These are phyloP conservation scores for Cryptosporidium felis DNA, from an alignment of 169 alveolate species.

Conservation along the genomic window DNA sequence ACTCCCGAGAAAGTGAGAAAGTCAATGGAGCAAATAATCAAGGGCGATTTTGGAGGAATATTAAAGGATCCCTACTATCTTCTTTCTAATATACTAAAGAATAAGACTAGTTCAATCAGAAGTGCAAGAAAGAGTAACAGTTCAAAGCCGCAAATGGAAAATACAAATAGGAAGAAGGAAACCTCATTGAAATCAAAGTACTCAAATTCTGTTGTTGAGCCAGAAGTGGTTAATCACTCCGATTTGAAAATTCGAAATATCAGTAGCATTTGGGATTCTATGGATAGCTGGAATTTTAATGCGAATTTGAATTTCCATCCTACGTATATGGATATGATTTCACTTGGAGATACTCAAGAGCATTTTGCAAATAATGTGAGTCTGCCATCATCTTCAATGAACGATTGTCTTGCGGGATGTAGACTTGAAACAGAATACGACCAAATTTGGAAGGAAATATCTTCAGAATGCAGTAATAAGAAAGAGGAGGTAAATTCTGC, in stretches of 20 bases:
- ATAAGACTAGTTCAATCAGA: not conserved
- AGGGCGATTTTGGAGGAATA: not conserved
- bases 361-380: not conserved
- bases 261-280: conserved; percentile 30
- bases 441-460: conserved; percentile 68
- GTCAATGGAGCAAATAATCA: conserved; percentile 32
- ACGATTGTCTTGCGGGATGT: not conserved
- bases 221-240: not conserved
- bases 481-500: not conserved
- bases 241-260: not conserved
- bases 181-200: not conserved
- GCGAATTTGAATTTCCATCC: conserved; percentile 29
- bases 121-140: not conserved
- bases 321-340: conserved; percentile 16
- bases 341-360: not conserved
- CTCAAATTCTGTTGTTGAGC: not conserved
- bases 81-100: conserved; percentile 6
- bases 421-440: conserved; percentile 55
- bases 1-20: conserved; percentile 49
- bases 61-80: conserved; percentile 23
- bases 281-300: conserved; percentile 20
- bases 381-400: not conserved
- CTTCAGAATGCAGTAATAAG: conserved; percentile 23
- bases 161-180: not conserved
- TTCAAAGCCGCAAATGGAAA: not conserved